phyloP scores from a whole-genome alignment of 148 eudicot species.

The Cornus florida region DNA sequence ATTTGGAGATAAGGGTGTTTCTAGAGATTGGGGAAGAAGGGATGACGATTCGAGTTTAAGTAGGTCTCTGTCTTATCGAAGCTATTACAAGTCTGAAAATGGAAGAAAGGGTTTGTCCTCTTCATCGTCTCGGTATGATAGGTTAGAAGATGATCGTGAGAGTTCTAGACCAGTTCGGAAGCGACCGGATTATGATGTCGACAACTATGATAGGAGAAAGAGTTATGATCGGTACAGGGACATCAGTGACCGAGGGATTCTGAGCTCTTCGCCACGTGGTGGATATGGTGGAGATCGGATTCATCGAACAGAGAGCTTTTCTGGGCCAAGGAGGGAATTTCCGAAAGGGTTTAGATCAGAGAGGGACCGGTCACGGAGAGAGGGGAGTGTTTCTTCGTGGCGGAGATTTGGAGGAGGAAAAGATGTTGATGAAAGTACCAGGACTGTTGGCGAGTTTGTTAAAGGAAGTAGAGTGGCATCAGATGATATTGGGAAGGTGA shows the following conservation, averaged over 20 bases:
- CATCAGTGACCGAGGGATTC: slow-evolving; percentile 41
- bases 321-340: slow-evolving; percentile 69
- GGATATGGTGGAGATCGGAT: slow-evolving; percentile 59
- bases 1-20: slow-evolving; percentile 39
- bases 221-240: slow-evolving; percentile 75
- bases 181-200: slow-evolving; percentile 71
- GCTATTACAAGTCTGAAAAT: slow-evolving; percentile 47
- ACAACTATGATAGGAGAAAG: slow-evolving; percentile 60
- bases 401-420: slow-evolving; percentile 68
- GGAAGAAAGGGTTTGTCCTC: slow-evolving; percentile 43
- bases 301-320: slow-evolving; percentile 83
- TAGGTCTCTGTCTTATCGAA: slow-evolving; percentile 46
- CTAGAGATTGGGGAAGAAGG: slow-evolving; percentile 54
- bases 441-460: slow-evolving; percentile 45
- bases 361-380: slow-evolving; percentile 80
- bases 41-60: slow-evolving; percentile 37
- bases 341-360: slow-evolving; percentile 95
- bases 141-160: slow-evolving; percentile 66
- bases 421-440: slow-evolving; percentile 67
- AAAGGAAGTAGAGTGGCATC: slow-evolving; percentile 46
- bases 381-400: slow-evolving; percentile 79
- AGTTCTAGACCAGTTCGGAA: slow-evolving; percentile 54
- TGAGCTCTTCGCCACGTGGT: slow-evolving; percentile 64
- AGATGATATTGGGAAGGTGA: slow-evolving; percentile 47
- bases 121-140: slow-evolving; percentile 43